These are phyloP conservation scores for Cutaneotrichosporon sp. DNA, from an alignment of 1,284 basidiomycete species.

Conservation along the genomic window DNA sequence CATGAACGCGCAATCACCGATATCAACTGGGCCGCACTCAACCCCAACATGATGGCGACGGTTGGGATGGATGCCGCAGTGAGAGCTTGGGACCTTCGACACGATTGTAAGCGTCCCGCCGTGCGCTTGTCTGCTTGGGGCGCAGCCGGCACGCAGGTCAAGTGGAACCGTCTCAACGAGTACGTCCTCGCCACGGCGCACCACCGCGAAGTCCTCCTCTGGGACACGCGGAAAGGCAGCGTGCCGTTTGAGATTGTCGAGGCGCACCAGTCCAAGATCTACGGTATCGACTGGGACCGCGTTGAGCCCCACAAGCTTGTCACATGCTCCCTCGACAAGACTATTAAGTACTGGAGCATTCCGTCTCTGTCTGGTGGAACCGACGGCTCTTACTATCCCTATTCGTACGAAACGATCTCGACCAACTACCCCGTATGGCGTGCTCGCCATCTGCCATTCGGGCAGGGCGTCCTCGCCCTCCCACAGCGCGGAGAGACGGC, in stretches of 20 bases:
- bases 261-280: conserved; percentile 84
- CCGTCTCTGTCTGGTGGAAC: conserved; percentile 31
- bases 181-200: conserved; percentile 86
- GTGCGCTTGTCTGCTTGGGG: conserved; percentile 54
- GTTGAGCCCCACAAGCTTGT: conserved; percentile 70
- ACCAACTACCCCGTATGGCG: conserved; percentile 92
- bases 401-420: conserved; percentile 61
- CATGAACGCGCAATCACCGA: conserved; percentile 93
- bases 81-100: conserved; percentile 73
- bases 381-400: conserved; percentile 17
- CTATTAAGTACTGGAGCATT: conserved; percentile 79
- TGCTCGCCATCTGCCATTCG: conserved; percentile 89
- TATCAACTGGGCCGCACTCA: conserved; percentile 88
- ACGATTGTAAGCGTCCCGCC: conserved; percentile 41
- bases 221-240: conserved; percentile 70
- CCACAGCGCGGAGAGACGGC: conserved; percentile 84
- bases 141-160: conserved; percentile 72
- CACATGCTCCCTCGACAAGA: conserved; percentile 88
- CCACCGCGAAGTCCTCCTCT: conserved; percentile 60
- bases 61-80: conserved; percentile 56
- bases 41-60: conserved; percentile 64
- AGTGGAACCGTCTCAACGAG: conserved; percentile 85
- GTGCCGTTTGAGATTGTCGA: conserved; percentile 72
- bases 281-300: conserved; percentile 93
- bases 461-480: conserved; percentile 80